These are phyloP conservation scores for Myriosclerotinia scirpicola DNA, from an alignment of 2,329 filamentous ascomycete species.

Conservation along the genomic window DNA sequence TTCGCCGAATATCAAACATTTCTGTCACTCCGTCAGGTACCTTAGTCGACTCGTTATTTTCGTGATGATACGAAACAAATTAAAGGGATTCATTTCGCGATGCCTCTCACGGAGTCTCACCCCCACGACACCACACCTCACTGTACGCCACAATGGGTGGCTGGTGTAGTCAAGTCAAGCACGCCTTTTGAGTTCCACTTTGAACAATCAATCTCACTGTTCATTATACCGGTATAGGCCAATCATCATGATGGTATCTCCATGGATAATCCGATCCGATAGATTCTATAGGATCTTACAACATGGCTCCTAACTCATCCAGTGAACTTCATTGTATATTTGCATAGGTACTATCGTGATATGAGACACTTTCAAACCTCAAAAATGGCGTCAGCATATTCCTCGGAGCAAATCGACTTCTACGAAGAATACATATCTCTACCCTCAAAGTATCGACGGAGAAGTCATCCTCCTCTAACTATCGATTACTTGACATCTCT, in stretches of 20 bases:
- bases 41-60: background rate
- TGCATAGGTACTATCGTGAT: no score
- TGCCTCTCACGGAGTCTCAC: no score
- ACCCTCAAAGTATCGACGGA: slow-evolving; percentile 26
- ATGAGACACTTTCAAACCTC: background rate
- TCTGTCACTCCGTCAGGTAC: background rate
- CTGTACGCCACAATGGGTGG: slow-evolving; percentile 5
- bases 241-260: background rate
- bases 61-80: background rate
- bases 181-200: slow-evolving; percentile 8
- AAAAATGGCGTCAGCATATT: slow-evolving; percentile 30
- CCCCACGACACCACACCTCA: no score
- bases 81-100: background rate
- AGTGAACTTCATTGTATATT: background rate
- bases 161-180: background rate
- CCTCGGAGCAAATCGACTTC: slow-evolving; percentile 29
- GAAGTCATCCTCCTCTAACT: slow-evolving; percentile 27
- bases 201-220: slow-evolving; percentile 1
- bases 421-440: slow-evolving; percentile 34
- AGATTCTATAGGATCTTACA: background rate
- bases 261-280: background rate
- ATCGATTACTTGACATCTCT: slow-evolving; percentile 33
- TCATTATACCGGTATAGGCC: background rate
- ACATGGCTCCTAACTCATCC: background rate
- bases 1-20: background rate